These are phyloP conservation scores for Eucalyptus erythrocorys DNA, from an alignment of 345 rosid species.

Conservation along the genomic window DNA sequence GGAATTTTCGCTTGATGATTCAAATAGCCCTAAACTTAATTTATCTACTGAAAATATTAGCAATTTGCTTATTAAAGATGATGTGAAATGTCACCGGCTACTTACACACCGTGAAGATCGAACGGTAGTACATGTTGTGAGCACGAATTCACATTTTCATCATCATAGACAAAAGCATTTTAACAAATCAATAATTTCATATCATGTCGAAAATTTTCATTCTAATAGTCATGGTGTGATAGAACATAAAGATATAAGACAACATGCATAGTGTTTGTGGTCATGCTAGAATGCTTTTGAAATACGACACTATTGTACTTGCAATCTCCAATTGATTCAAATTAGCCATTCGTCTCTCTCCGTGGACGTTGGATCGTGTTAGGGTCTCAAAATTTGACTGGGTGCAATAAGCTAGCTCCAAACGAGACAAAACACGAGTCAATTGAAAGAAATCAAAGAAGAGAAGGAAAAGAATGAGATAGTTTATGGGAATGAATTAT, in stretches of 20 bases:
- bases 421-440: not conserved
- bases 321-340: not conserved
- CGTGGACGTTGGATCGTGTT: not conserved
- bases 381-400: not conserved
- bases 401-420: not conserved
- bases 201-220: not conserved
- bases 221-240: not conserved
- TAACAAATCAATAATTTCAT: not conserved
- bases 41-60: not conserved
- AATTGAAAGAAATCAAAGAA: not conserved
- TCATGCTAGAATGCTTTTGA: not conserved
- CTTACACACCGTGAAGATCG: not conserved
- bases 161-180: not conserved
- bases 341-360: not conserved
- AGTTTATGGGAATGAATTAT: too few relatives aligned
- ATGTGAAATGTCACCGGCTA: not conserved
- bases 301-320: not conserved
- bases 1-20: not conserved
- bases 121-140: not conserved
- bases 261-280: not conserved
- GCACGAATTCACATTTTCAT: not conserved
- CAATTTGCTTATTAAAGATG: not conserved
- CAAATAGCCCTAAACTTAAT: not conserved
- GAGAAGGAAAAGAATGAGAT: too few relatives aligned
- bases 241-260: not conserved